phyloP scores from a whole-genome alignment of 2,329 filamentous ascomycete genomes.

The Apiospora koreana region DNA sequence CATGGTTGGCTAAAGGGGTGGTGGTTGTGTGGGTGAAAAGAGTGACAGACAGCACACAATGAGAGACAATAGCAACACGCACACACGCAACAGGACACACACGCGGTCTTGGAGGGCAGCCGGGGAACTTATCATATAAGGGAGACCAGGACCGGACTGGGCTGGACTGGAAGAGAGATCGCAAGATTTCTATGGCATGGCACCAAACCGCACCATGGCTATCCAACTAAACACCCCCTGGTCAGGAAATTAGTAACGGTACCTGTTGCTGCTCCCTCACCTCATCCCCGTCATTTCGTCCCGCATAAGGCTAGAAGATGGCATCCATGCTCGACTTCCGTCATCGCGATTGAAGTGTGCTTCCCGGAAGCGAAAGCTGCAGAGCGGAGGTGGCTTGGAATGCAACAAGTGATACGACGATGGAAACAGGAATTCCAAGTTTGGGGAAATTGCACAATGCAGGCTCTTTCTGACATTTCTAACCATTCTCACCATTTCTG shows the following conservation, averaged over 20 bases:
- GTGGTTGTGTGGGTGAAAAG: slow-evolving; percentile 19
- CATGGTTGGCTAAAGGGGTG: slow-evolving; percentile 17
- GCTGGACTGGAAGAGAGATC: background rate
- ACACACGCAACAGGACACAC: background rate
- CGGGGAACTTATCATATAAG: slow-evolving; percentile 24
- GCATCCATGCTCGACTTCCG: slow-evolving; percentile 4
- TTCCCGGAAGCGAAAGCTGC: slow-evolving; percentile 9
- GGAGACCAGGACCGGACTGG: background rate
- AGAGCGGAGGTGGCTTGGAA: slow-evolving; percentile 16
- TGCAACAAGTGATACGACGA: slow-evolving; percentile 17
- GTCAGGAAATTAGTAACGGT: slow-evolving; percentile 7
- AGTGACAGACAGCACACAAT: slow-evolving; percentile 16
- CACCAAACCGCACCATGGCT: slow-evolving; percentile 9
- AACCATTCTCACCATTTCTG: too few species aligned
- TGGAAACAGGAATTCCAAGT: slow-evolving; percentile 22
- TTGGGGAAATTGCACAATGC: slow-evolving; percentile 28
- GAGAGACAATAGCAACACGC: background rate
- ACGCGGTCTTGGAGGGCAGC: background rate
- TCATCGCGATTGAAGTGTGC: slow-evolving; percentile 1
- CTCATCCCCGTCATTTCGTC: slow-evolving; percentile 22
- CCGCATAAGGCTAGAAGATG: slow-evolving; percentile 20
- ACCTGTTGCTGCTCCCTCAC: slow-evolving; percentile 15
- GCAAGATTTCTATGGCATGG: background rate
- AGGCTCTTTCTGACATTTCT: slow-evolving; percentile 8
- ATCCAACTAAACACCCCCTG: background rate